Evolutionary conservation across 2,329 filamentous ascomycete species (phyloP).

Genomic region (Fusarium torulosum): DNA sequence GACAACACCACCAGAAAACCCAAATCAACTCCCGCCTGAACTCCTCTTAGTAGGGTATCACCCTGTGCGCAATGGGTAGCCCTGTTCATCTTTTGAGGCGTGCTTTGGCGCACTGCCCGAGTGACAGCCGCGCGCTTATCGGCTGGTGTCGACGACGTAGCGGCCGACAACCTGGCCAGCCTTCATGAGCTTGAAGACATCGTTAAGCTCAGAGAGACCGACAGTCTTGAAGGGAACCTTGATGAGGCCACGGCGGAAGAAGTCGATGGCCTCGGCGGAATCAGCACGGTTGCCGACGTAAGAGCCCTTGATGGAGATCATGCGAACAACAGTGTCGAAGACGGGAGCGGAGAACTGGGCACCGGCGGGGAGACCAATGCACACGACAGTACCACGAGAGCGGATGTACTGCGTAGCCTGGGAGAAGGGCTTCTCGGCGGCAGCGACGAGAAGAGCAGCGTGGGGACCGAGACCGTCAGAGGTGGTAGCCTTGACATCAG

Average conservation of each 20-base stretch:
- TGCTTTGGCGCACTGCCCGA: slow-evolving; percentile 31
- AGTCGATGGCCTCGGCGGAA: slow-evolving; percentile 88
- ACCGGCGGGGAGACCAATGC: slow-evolving; percentile 87
- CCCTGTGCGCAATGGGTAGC: slow-evolving; percentile 41
- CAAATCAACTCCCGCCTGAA: slow-evolving; percentile 48
- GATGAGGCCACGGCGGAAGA: slow-evolving; percentile 86
- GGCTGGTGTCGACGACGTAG: slow-evolving; percentile 81
- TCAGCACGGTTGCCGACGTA: slow-evolving; percentile 96
- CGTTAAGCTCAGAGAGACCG: slow-evolving; percentile 81
- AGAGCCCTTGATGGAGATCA: slow-evolving; percentile 92
- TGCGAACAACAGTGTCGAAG: slow-evolving; percentile 88
- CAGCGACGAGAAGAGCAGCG: slow-evolving; percentile 87
- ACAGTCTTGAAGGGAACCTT: slow-evolving; percentile 88
- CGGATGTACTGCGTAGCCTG: slow-evolving; percentile 92
- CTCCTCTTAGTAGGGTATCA: slow-evolving; percentile 45
- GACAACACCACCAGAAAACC: slow-evolving; percentile 44
- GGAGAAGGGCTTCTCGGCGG: slow-evolving; percentile 92
- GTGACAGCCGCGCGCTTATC: slow-evolving; percentile 56
- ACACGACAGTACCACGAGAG: slow-evolving; percentile 83
- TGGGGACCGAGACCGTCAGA: slow-evolving; percentile 86
- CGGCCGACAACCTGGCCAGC: slow-evolving; percentile 80
- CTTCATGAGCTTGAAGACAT: slow-evolving; percentile 82
- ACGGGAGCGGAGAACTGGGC: slow-evolving; percentile 86
- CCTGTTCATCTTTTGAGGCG: slow-evolving; percentile 28
- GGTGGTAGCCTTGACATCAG: slow-evolving; percentile 85